A percentile compares a stretch with the other conserved stretches of the same genome.
Evolutionary conservation across 768 basidiomycete genomes (phyloP).

Genomic region (Leucocoprinus birnbaumii): DNA sequence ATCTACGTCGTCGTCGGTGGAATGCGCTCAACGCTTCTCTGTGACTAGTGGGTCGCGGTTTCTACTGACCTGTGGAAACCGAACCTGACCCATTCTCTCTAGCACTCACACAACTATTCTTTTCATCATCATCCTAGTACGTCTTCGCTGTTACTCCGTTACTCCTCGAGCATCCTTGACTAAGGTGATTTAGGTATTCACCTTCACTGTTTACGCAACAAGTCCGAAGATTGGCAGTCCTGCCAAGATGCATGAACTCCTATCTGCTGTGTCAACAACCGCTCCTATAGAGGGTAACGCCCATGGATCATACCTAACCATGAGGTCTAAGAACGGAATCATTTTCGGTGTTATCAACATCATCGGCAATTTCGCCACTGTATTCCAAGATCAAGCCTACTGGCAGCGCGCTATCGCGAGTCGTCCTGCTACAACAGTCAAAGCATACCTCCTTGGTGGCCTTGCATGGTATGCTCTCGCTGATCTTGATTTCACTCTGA

Average conservation of each 20-base stretch:
- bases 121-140: constrained; percentile 76
- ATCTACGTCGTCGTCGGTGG: constrained; percentile 88
- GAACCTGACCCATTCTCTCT: background rate
- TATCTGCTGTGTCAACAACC: constrained; percentile 49
- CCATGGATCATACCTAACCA: constrained; percentile 80
- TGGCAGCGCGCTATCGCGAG: constrained; percentile 93
- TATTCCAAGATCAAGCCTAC: constrained; percentile 71
- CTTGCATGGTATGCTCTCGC: constrained; percentile 63
- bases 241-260: constrained; percentile 73
- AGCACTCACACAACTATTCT: constrained; percentile 88
- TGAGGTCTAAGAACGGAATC: constrained; percentile 72
- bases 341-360: constrained; percentile 89
- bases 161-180: too few relatives aligned
- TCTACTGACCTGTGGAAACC: background rate
- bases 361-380: constrained; percentile 74
- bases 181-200: constrained; percentile 30
- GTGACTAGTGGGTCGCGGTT: constrained; percentile 66
- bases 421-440: constrained; percentile 79
- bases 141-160: constrained; percentile 13
- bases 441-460: constrained; percentile 88
- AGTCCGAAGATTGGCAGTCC: constrained; percentile 79
- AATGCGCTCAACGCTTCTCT: constrained; percentile 82
- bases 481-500: background rate
- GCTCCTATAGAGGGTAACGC: constrained; percentile 80
- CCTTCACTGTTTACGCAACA: constrained; percentile 83